Percentiles rank a stretch among this genome's conserved stretches.
Evolutionary conservation across 2,329 filamentous ascomycete species (phyloP).

Genomic region (Westerdykella aurantiaca): DNA sequence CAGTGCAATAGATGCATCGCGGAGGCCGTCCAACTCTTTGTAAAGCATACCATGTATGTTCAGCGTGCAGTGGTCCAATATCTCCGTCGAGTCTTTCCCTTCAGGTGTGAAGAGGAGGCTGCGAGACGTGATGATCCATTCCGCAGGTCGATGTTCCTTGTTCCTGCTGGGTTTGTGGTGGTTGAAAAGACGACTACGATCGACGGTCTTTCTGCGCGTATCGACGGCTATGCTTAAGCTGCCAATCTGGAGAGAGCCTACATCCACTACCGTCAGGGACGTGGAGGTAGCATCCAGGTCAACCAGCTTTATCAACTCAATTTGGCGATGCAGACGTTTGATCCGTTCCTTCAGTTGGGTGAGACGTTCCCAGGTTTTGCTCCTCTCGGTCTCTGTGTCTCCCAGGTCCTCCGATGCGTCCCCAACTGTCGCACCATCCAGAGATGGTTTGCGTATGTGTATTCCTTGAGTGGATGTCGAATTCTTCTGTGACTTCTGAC

Average conservation of each 20-base stretch:
- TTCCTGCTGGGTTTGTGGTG: constrained; percentile 44
- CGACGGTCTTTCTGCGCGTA: constrained; percentile 84
- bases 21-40: constrained; percentile 75
- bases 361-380: constrained; percentile 74
- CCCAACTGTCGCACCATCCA: constrained; percentile 10
- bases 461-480: constrained; percentile 26
- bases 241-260: constrained; percentile 79
- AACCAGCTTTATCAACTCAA: constrained; percentile 83
- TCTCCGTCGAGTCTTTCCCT: constrained; percentile 75
- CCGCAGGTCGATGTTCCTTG: constrained; percentile 69
- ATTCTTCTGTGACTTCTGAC: constrained; percentile 30
- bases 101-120: constrained; percentile 86
- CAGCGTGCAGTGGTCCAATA: constrained; percentile 79
- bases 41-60: constrained; percentile 91
- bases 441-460: background rate
- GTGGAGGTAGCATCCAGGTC: constrained; percentile 82
- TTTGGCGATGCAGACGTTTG: constrained; percentile 77
- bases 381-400: constrained; percentile 41
- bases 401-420: constrained; percentile 18
- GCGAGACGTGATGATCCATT: constrained; percentile 84
- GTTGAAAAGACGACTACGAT: constrained; percentile 82
- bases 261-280: constrained; percentile 67
- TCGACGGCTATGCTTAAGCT: constrained; percentile 82
- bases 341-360: constrained; percentile 76
- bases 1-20: constrained; percentile 82